Base-by-base conservation (phyloP, 2,329 filamentous ascomycete genomes). In the Ceratocystis cacaofunesta region DNA sequence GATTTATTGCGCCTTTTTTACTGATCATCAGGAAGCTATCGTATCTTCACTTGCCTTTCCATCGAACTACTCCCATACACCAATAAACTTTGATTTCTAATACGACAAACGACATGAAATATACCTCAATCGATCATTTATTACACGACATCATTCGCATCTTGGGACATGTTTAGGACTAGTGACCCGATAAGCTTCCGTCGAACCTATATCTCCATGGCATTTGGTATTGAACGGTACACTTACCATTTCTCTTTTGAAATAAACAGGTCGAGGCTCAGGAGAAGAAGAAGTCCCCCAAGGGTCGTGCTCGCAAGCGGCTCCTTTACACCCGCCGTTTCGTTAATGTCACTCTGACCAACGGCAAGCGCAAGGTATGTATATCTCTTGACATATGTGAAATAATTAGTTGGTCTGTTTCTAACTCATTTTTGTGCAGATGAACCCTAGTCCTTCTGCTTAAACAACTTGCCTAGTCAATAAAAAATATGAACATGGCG, bases 221-320 rank as follows among this genome's bases (percentile, higher is more conserved):
- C n/a, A 36, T n/a, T 17, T 5, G 2, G 19, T 19, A 48, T n/a
- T 12, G 43, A 43, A 19, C n/a, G 8, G 32, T 19, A 55, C 7
- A 12, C 57, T 61, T 28, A 52, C 55, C 4, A 25, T 41, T 22
- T 52, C 10, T 52, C 50, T 65, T 62, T 44, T 8, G n/a, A 28
- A 15, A 12, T 30, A 66, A 69, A 73, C 68, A 91, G 88, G 88
- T 92, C 79, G 89, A 94, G 80, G 80, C 83, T 68, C 88, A 92
- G 80, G 92, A 96, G 87, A 96, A 96, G 88, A 83, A 89, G 81
- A 96, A 97, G 89, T 84, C 82, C 73, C 91, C 92, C 77, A 96
- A 96, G 87, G 92, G 92, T 76, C 91, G 92, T 76, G 92, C 92
- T 73, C 90, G 94, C 82, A 97, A 97, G 91, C 86, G 92, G 76